Base-by-base conservation (phyloP, 768 basidiomycete genomes). In the Dendrothele bispora region DNA sequence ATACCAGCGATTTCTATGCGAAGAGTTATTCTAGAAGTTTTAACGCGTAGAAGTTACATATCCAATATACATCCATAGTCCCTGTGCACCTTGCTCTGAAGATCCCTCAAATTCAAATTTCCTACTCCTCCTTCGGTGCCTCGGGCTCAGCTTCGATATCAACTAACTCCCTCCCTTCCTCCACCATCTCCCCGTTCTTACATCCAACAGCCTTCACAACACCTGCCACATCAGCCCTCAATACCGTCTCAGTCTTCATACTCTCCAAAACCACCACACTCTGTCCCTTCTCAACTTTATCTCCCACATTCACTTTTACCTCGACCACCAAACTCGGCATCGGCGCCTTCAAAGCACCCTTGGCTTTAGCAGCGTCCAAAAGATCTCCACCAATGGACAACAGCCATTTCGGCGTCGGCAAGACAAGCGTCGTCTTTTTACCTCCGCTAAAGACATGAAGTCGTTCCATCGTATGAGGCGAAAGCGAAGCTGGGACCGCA, bases 291-390 rank as follows among this genome's bases (percentile, higher is more conserved):
- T 86, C 83, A 32, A 97, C 88, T 12, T 65, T 71, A 43, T 95
- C 87, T 4, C 93, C 94, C 1, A 79, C 71, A 49, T 74, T 75
- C 27, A 95, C 93, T 15, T 77, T 78, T 42, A 97, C 86, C 46
- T 95, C 91, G 4, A 97, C 93, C 2, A 97, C 86, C 41, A 93
- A 75, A 62, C 91, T 91, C n/a, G 93, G 93, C 89, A 93, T 93
- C 12, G 94, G 93, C 4, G 90, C 88, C 50, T 81, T 78, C 55
- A 92, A 63, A 14, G 82, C 80, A 5, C 88, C 84, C 58, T 82
- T 83, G 20, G 74, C 72, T 5, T 21, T 29, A 11, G 46, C 46
- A 37, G 78, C 73, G 24, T 66, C 70, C 15, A 80, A 60, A 10
- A 78, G 66, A 46, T 85, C 84, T 3, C 75, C 79, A n/a, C 80